Base-by-base conservation (phyloP, 2,329 filamentous ascomycete species). In the Xylaria sp. region DNA sequence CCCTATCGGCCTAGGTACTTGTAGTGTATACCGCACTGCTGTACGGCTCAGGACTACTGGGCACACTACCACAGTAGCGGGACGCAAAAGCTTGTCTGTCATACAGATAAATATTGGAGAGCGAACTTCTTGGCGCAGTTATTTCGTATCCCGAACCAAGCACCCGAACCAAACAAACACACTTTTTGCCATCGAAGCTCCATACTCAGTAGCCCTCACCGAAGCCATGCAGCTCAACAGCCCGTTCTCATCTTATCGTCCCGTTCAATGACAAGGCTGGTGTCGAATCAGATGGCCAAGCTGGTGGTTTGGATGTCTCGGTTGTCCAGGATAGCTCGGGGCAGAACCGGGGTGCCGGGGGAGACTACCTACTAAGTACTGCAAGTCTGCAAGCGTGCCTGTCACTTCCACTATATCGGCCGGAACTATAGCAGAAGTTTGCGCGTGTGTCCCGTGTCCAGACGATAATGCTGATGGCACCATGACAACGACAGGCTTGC, bases 401-500 rank as follows among this genome's bases (percentile, higher is more conserved):
- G 6, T 55, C 53, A 37, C 55, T 13, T n/a, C n/a, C n/a, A n/a
- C n/a, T 59, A 32, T 54, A 29, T 65, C 44, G 48, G 42, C 47
- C n/a, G 25, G 37, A 61, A 61, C 40, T 23, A 54, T 9, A 13
- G 47, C 47, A 25, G 47, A 42, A 51, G 57, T 60, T 32, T 57
- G 59, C 44, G 18, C 50, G 23, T 51, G 37, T 59, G 54, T 54
- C 57, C 57, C 60, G 27, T 57, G 59, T 59, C 29, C 27, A 23
- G 47, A 63, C 59, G 62, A 61, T 35, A 54, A 66, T 54, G 27
- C 66, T 69, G 66, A 71, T 64, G 66, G 29, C 62, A 66, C 55
- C 60, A 64, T 71, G 66, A 68, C 68, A 55, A 63, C 65, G 65
- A 64, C 69, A 59, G 48, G 62, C 57, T 53, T 47, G 25, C 55